These are phyloP conservation scores for Lecanoromycetidae sp. DNA, from an alignment of 2,329 filamentous ascomycete genomes.

Conservation along the genomic window DNA sequence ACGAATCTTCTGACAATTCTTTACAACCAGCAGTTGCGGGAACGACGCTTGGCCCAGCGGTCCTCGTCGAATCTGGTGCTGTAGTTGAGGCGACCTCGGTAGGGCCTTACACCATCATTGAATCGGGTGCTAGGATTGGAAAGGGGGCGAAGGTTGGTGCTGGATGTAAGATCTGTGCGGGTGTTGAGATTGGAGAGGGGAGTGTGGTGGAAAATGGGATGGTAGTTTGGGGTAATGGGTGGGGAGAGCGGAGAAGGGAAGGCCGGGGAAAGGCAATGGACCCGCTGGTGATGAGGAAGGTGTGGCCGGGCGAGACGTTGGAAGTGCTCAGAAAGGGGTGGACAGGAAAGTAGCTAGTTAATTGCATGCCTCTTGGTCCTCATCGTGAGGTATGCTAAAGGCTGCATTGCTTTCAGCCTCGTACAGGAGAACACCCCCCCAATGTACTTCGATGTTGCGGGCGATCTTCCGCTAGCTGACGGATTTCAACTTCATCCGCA, in stretches of 20 bases:
- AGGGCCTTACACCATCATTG: conserved; percentile 17
- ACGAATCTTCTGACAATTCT: neutral
- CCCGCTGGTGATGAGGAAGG: conserved; percentile 12
- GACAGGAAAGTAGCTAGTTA: conserved; percentile 10
- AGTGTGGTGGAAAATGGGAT: conserved; percentile 16
- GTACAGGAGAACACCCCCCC: too few species aligned
- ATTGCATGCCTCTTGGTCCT: too few species aligned
- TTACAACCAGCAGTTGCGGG: neutral
- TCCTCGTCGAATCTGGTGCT: conserved; percentile 15
- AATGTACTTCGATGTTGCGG: too few species aligned
- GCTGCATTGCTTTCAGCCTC: too few species aligned
- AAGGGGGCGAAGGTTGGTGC: conserved; percentile 14
- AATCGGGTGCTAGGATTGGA: conserved; percentile 15
- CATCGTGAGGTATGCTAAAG: too few species aligned
- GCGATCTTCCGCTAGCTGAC: too few species aligned
- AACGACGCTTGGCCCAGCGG: conserved; percentile 3
- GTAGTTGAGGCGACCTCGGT: conserved; percentile 10
- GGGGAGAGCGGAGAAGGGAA: conserved; percentile 20
- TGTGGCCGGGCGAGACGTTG: conserved; percentile 18
- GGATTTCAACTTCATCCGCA: neutral
- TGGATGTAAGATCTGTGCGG: conserved; percentile 13
- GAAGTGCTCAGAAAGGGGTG: conserved; percentile 19
- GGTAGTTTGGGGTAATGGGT: conserved; percentile 12
- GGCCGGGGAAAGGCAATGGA: conserved; percentile 12
- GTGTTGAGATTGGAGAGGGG: conserved; percentile 6